Evolutionary conservation across 768 basidiomycete genomes (phyloP), one percentile per base, ranked within the genome.

Genomic region (Trametes cubensis): DNA sequence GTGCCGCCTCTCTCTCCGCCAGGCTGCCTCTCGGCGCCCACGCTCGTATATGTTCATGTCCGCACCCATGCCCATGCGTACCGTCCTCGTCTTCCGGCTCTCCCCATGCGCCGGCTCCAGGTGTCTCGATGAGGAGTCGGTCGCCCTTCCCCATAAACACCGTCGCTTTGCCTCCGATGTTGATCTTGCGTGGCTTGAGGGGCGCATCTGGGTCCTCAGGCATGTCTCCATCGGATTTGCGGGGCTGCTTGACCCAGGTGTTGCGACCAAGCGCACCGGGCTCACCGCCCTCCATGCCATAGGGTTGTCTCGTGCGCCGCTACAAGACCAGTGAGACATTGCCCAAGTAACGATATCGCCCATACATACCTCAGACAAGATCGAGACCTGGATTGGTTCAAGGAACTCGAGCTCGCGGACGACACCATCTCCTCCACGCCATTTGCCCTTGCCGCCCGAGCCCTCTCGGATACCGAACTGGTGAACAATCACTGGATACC

Each of bases 61-160:
- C 62, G n/a, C 51, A 41, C 30, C 41, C 28, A 20, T 57, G 61
- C 28, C 58, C 72, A 8, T 57, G 69, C 38, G 70, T 74, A 57
- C 78, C 77, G 8, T 59, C 64, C 20, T 20, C 58, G 18, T 61
- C 67, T 21, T 26, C 50, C 25, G 60, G 66, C 7, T 51, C 38
- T 0, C 94, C 94, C 90, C 90, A 96, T 3, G 86, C 95, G 7
- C 95, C 95, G 10, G 89, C 95, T 0, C 95, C 95, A 0, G 95
- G 95, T 0, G 95, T 95, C 76, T 94, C 87, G 51, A 96, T 85
- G 60, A 88, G 67, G 61, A 97, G 72, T 52, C 81, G 79, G 70
- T 97, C 94, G 6, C 93, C 90, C 68, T 92, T 90, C 40, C 92
- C 91, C 89, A 95, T 94, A 78, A 83, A 85, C 51, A 94, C 82